Evolutionary conservation across 108 stramenopile genomes (phyloP).

Genomic region (Skeletonema tropicum): DNA sequence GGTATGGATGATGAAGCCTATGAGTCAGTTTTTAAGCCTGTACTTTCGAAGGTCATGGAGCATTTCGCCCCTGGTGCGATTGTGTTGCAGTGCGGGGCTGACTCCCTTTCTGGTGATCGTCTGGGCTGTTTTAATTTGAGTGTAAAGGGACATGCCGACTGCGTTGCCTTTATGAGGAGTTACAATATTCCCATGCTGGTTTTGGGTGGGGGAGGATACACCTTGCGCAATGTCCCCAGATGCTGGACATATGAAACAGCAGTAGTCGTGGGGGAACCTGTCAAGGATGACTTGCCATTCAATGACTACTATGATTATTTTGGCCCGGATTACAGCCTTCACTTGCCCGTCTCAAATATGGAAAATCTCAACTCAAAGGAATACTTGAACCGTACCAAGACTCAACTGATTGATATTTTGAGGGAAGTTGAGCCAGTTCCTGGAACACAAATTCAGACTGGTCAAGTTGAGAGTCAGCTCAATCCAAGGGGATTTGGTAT

Average conservation of each 20-base stretch:
- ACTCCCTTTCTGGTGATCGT: constrained; percentile 96
- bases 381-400: constrained; percentile 88
- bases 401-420: constrained; percentile 81
- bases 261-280: constrained; percentile 83
- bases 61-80: constrained; percentile 95
- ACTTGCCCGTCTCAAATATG: constrained; percentile 97
- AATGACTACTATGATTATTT: constrained; percentile 99
- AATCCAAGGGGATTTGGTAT: constrained; percentile 67
- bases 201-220: constrained; percentile 99
- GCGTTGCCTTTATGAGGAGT: constrained; percentile 91
- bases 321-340: constrained; percentile 97
- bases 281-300: constrained; percentile 95
- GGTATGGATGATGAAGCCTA: constrained; percentile 94
- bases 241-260: constrained; percentile 99
- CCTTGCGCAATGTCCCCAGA: constrained; percentile 97
- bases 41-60: constrained; percentile 97
- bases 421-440: constrained; percentile 85
- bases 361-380: constrained; percentile 93
- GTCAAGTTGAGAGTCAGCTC: constrained; percentile 78
- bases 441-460: constrained; percentile 82
- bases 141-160: constrained; percentile 95
- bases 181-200: constrained; percentile 95
- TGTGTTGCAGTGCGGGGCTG: constrained; percentile 98
- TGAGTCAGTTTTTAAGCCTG: constrained; percentile 89
- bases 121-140: constrained; percentile 98